Base-by-base conservation (phyloP, 495 filamentous ascomycete species). In the Hypoxylon intermedium region DNA sequence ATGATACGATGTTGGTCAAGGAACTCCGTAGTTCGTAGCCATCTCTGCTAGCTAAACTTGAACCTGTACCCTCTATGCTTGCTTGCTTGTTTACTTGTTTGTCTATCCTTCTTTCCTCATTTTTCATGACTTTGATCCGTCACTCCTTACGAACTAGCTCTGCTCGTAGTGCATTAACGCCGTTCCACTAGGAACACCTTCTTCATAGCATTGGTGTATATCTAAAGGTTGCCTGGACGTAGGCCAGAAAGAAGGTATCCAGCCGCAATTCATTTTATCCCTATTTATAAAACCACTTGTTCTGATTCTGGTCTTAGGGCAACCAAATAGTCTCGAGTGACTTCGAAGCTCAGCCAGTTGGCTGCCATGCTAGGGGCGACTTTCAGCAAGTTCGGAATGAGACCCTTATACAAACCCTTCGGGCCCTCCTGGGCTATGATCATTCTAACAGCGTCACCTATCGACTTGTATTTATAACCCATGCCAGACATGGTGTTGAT, bases 401-500 rank as follows among this genome's bases (percentile, higher is more conserved):
- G 89, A 12, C 93, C 93, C 72, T 97, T 97, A 76, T 96, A 97
- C 18, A 97, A 69, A 21, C 93, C 93, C 20, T 70, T 75, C 9
- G 76, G 20, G 3, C 79, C 79, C 75, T 98, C 94, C 60, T 93
- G 83, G 9, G 83, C 73, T 49, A 96, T 70, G 65, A 98, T 98
- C 18, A 90, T 82, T 38, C 78, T 82, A 42, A 98, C 77, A 3
- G 94, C 94, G 69, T 97, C 91, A 63, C 84, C 82, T 34, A 98
- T 88, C 13, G 85, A 87, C 63, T 86, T 91, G 77, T 98, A 98
- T 72, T 92, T 85, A 66, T 97, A 98, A 36, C 94, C 95, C 86
- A 98, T 93, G n/a, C 93, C 93, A 20, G 87, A 90, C 94, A 98
- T 98, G 44, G 93, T 98, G 71, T 98, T 98, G 76, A 98, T 96